Evolutionary conservation across 805 yeast species (phyloP).

Genomic region (Maudiozyma serrabonitensis): DNA sequence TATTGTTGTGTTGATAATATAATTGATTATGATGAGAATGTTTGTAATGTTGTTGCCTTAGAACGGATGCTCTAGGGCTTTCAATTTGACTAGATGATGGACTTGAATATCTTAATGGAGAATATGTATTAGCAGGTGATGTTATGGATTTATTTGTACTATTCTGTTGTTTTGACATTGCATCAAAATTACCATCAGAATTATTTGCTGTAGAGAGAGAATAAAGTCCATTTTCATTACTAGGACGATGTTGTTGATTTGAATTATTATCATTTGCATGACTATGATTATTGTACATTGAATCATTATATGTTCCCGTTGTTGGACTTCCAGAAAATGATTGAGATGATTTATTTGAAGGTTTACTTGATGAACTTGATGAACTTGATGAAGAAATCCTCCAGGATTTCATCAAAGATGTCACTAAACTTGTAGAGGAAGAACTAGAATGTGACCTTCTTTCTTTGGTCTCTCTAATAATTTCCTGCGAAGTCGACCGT

Average conservation of each 20-base stretch:
- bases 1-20: slow-evolving; percentile 9
- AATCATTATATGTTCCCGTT: not conserved
- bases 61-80: slow-evolving; percentile 10
- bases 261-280: not conserved
- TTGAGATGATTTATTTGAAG: not conserved
- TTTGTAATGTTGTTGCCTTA: slow-evolving; percentile 7
- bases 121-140: slow-evolving; percentile 13
- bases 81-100: slow-evolving; percentile 11
- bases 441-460: not conserved
- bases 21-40: slow-evolving; percentile 8
- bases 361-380: not conserved
- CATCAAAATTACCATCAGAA: slow-evolving; percentile 21
- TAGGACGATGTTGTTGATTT: not conserved
- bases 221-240: not conserved
- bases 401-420: slow-evolving; percentile 25
- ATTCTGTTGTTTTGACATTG: slow-evolving; percentile 22
- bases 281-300: not conserved
- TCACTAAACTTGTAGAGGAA: slow-evolving; percentile 14
- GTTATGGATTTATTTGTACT: slow-evolving; percentile 5
- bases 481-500: slow-evolving; percentile 19
- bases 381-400: slow-evolving; percentile 12
- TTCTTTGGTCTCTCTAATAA: slow-evolving; percentile 11
- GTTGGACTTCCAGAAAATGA: slow-evolving; percentile 1
- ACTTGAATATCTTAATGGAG: slow-evolving; percentile 20
- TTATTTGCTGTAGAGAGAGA: not conserved